Evolutionary conservation across 2,329 filamentous ascomycete genomes (phyloP), one percentile per base, ranked within the genome.

Genomic region (Diaporthe helianthi): DNA sequence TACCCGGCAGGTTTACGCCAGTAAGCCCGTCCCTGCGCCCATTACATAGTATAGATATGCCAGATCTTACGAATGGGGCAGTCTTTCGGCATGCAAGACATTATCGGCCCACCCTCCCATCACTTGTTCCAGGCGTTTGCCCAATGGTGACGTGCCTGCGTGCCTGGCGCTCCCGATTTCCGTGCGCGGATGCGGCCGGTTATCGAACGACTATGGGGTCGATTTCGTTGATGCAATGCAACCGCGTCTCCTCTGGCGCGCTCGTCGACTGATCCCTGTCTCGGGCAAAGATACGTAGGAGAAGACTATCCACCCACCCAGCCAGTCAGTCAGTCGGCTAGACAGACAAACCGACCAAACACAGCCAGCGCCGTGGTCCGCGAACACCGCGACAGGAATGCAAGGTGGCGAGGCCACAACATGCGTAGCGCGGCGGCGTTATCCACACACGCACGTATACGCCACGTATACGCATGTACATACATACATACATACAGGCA

Each of bases 111-210:
- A 36, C 6, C 38, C 24, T 17, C 7, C 24, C 2, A 46, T 15
- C 36, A 15, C 54, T 24, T 60, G 55, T 63, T 49, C 44, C 58
- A 13, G 58, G 5, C n/a, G 44, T 7, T 38, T 4, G 44, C 44
- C 58, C 26, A 49, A 29, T 49, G 58, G 41, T 63, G 58, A 63
- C 58, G 58, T 63, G 58, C 58, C 54, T 44, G 54, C 58, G 58
- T 63, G 58, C 58, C 54, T 44, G 54, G 58, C 29, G 19, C 13
- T 19, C 58, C 41, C 44, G 17, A 12, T 15, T 44, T 10, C 44
- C 58, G 22, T 36, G 24, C 24, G 58, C 58, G 58, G 58, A 63
- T 31, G 58, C 49, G 58, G 58, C 58, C 58, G 58, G 29, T 36
- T 38, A 63, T 63, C 58, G 58, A 63, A 63, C 44, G 58, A 63